A percentile compares a stretch with the other conserved stretches of the same genome.
These are phyloP conservation scores for Epicoccum nigrum DNA, from an alignment of 2,329 filamentous ascomycete species.

Conservation along the genomic window DNA sequence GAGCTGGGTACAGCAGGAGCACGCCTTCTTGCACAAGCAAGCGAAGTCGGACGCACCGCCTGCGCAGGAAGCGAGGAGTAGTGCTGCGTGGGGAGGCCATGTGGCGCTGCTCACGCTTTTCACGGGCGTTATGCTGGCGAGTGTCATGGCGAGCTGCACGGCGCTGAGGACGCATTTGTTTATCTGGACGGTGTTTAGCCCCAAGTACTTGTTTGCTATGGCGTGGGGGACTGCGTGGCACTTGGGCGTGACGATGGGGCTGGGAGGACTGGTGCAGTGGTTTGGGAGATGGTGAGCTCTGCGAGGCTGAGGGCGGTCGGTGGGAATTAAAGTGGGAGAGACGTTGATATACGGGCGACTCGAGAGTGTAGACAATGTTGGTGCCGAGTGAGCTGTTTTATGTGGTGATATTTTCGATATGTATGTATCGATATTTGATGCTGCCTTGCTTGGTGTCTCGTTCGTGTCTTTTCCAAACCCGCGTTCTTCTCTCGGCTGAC, in stretches of 20 bases:
- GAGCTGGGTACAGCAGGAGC: slow-evolving; percentile 41
- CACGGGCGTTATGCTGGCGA: slow-evolving; percentile 66
- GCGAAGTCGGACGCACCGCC: slow-evolving; percentile 17
- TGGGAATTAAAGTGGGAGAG: no score
- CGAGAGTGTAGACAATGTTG: no score
- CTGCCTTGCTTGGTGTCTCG: no score
- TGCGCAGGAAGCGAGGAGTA: slow-evolving; percentile 13
- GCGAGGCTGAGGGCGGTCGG: no score
- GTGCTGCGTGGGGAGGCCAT: slow-evolving; percentile 52
- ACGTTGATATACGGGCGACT: no score
- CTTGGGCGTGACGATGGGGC: slow-evolving; percentile 55
- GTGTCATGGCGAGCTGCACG: slow-evolving; percentile 89
- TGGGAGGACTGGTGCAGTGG: slow-evolving; percentile 43
- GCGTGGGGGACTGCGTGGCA: slow-evolving; percentile 88
- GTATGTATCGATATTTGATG: no score
- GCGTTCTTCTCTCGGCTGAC: no score
- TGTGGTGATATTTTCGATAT: no score
- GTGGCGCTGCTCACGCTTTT: slow-evolving; percentile 73
- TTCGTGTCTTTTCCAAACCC: no score
- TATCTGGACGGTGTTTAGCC: slow-evolving; percentile 98
- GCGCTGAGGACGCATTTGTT: slow-evolving; percentile 86
- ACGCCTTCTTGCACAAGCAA: slow-evolving; percentile 27
- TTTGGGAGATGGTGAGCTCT: slow-evolving; percentile 37
- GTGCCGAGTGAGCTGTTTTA: not conserved
- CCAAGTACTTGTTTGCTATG: slow-evolving; percentile 92